Conservation (phyloP, 768 basidiomycete species). For the Boletellus sp. region DNA sequence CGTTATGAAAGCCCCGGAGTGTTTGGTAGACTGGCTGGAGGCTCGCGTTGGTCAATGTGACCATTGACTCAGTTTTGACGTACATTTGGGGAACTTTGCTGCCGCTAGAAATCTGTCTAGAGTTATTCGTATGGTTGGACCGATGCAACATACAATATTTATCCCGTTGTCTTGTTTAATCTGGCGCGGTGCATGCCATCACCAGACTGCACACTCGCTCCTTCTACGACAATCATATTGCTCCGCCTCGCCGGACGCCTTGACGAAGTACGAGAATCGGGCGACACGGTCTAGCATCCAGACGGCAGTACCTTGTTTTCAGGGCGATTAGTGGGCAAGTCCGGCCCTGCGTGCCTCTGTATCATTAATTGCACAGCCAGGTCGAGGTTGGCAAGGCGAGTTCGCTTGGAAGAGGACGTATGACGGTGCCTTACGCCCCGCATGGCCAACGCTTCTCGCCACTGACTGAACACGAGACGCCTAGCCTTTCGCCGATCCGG, state of each 20-base stretch:
- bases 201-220: slow-evolving; percentile 55
- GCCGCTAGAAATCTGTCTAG: too few relatives aligned
- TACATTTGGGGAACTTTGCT: too few relatives aligned
- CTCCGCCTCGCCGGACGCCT: slow-evolving; percentile 74
- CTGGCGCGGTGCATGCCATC: slow-evolving; percentile 68
- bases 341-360: too few relatives aligned
- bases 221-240: slow-evolving; percentile 62
- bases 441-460: not conserved
- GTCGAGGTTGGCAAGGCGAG: not conserved
- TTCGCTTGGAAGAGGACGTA: too few relatives aligned
- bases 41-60: slow-evolving; percentile 11
- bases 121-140: too few relatives aligned
- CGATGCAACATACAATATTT: too few relatives aligned
- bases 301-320: slow-evolving; percentile 51
- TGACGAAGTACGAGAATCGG: slow-evolving; percentile 61
- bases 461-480: slow-evolving; percentile 18
- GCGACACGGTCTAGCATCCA: slow-evolving; percentile 57
- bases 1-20: slow-evolving; percentile 27
- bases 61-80: too few relatives aligned
- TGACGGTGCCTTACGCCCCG: too few relatives aligned
- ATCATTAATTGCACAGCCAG: too few relatives aligned
- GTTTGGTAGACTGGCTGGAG: slow-evolving; percentile 48
- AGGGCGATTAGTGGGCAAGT: too few relatives aligned
- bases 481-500: slow-evolving; percentile 5
- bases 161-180: too few relatives aligned